These are phyloP conservation scores for Verticillium nubilum DNA, from an alignment of 2,329 filamentous ascomycete species.

Conservation along the genomic window DNA sequence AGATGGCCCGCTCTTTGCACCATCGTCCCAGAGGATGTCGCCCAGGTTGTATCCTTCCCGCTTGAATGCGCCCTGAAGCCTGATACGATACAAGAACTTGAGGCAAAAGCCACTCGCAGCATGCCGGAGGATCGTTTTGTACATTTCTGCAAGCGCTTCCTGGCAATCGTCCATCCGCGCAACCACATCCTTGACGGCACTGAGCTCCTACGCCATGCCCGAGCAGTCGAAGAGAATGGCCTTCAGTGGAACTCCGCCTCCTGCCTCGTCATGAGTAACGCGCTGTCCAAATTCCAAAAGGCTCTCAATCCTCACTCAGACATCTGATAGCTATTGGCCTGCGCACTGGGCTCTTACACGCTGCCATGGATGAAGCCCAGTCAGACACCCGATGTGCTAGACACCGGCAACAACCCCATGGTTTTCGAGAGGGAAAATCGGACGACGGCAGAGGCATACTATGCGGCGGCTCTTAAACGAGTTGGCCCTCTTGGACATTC, in stretches of 20 bases:
- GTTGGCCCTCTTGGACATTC: constrained; percentile 15
- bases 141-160: constrained; percentile 11
- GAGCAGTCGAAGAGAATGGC: constrained; percentile 6
- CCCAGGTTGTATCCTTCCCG: constrained; percentile 8
- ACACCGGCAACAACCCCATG: neutral
- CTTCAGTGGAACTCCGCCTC: constrained; percentile 14
- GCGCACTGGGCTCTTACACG: constrained; percentile 4
- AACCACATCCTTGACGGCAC: constrained; percentile 16
- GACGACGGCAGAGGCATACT: constrained; percentile 13
- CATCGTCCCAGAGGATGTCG: constrained; percentile 5
- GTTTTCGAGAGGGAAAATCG: constrained; percentile 3
- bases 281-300: too few species aligned
- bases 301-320: neutral
- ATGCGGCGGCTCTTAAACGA: constrained; percentile 15
- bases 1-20: constrained; percentile 7
- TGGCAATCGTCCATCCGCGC: constrained; percentile 13
- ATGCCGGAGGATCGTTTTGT: constrained; percentile 6
- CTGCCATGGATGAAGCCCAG: constrained; percentile 2
- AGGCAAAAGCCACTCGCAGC: neutral
- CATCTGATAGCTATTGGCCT: constrained; percentile 3
- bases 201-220: constrained; percentile 13
- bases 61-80: neutral
- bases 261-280: constrained; percentile 13
- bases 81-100: neutral
- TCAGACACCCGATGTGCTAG: neutral